A percentile compares a stretch with the other conserved stretches of the same genome.
These are phyloP conservation scores for Pseudogymnoascus sp. DNA, from an alignment of 2,329 filamentous ascomycete species.

Conservation along the genomic window DNA sequence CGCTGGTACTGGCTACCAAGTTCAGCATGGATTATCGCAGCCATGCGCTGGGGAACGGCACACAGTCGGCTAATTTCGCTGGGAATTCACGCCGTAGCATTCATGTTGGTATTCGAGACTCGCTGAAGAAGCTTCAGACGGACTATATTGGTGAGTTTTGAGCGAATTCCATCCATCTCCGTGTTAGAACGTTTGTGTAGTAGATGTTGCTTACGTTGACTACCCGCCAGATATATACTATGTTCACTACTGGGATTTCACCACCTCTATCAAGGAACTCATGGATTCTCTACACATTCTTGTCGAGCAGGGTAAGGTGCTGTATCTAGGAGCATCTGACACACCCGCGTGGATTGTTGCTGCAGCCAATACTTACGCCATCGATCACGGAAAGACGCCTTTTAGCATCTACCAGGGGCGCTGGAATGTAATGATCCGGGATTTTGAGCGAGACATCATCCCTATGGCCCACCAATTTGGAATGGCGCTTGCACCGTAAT, in stretches of 20 bases:
- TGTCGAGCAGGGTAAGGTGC: slow-evolving; percentile 52
- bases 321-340: slow-evolving; percentile 61
- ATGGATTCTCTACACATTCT: slow-evolving; percentile 61
- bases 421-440: slow-evolving; percentile 54
- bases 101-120: slow-evolving; percentile 44
- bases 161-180: neutral
- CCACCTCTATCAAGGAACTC: slow-evolving; percentile 54
- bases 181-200: neutral
- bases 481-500: slow-evolving; percentile 43
- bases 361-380: slow-evolving; percentile 61
- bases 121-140: slow-evolving; percentile 53
- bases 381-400: slow-evolving; percentile 58
- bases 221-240: neutral
- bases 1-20: slow-evolving; percentile 65
- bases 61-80: slow-evolving; percentile 44
- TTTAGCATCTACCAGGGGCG: slow-evolving; percentile 63
- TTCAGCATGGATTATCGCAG: slow-evolving; percentile 51
- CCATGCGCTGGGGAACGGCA: slow-evolving; percentile 27
- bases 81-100: slow-evolving; percentile 58
- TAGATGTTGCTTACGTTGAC: neutral
- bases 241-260: slow-evolving; percentile 39
- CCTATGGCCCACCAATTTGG: slow-evolving; percentile 50
- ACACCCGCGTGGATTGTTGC: slow-evolving; percentile 62
- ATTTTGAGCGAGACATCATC: slow-evolving; percentile 57
- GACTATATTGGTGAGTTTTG: slow-evolving; percentile 58